phyloP scores from a whole-genome alignment of 2,329 filamentous ascomycete species.

The Neofusicoccum kwambonambiense region DNA sequence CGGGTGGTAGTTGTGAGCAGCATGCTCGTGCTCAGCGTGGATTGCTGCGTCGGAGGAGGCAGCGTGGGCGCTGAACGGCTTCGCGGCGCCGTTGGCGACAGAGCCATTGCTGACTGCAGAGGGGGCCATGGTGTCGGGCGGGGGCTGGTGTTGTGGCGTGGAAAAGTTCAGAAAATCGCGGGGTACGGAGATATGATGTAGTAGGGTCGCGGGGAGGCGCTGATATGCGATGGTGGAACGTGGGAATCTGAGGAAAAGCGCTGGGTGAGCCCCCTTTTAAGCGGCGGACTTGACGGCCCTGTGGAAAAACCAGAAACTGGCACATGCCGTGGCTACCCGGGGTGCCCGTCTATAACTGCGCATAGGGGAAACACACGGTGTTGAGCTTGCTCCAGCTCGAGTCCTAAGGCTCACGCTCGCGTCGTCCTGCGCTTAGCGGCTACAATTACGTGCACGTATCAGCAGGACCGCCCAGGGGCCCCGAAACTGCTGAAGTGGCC shows the following conservation, averaged over 20 bases:
- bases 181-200: background rate
- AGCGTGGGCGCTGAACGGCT: constrained; percentile 59
- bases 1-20: constrained; percentile 98
- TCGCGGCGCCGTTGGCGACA: constrained; percentile 23
- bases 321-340: constrained; percentile 15
- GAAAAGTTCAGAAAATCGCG: background rate
- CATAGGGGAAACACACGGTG: constrained; percentile 24
- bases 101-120: constrained; percentile 25
- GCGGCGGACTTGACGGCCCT: background rate
- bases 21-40: constrained; percentile 74
- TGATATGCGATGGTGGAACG: constrained; percentile 5
- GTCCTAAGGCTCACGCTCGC: constrained; percentile 3
- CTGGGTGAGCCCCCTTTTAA: constrained; percentile 11
- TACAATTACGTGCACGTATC: constrained; percentile 18
- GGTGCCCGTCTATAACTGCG: constrained; percentile 26
- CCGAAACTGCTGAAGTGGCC: background rate
- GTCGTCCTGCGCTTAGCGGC: constrained; percentile 26
- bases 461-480: constrained; percentile 7
- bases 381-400: constrained; percentile 14
- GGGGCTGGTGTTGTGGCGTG: background rate
- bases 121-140: constrained; percentile 14
- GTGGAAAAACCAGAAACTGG: constrained; percentile 10
- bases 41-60: constrained; percentile 78
- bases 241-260: background rate
- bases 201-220: background rate